A percentile compares a stretch with the other conserved stretches of the same genome.
These are phyloP conservation scores for Parathielavia appendiculata DNA, from an alignment of 495 filamentous ascomycete genomes.

Conservation along the genomic window DNA sequence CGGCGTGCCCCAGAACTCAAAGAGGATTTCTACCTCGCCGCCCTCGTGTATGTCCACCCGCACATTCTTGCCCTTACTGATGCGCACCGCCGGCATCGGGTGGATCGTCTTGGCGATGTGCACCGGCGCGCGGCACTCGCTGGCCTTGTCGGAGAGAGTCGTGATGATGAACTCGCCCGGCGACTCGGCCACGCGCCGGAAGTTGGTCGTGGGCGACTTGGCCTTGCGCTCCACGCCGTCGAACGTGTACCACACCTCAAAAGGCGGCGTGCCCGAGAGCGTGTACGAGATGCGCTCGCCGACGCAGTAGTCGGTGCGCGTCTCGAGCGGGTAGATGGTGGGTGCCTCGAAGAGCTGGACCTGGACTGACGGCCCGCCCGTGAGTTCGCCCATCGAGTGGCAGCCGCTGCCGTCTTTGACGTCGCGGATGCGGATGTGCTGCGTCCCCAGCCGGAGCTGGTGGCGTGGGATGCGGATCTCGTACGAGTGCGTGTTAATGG, in stretches of 20 bases:
- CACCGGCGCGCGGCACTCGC: constrained; percentile 73
- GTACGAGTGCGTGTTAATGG: constrained; percentile 66
- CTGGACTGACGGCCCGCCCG: constrained; percentile 64
- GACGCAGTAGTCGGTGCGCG: constrained; percentile 86
- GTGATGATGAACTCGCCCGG: constrained; percentile 86
- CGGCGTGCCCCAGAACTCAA: constrained; percentile 90
- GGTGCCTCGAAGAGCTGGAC: constrained; percentile 89
- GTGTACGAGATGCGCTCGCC: constrained; percentile 89
- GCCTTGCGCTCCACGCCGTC: constrained; percentile 72
- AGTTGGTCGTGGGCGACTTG: constrained; percentile 66
- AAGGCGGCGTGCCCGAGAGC: constrained; percentile 80
- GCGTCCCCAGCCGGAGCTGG: constrained; percentile 75
- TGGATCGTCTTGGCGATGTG: constrained; percentile 77
- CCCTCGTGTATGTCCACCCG: constrained; percentile 95
- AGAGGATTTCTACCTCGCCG: constrained; percentile 82
- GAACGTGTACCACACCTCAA: constrained; percentile 89
- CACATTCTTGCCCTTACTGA: constrained; percentile 71
- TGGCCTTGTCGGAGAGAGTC: constrained; percentile 73
- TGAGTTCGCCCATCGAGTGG: constrained; percentile 55
- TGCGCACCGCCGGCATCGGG: constrained; percentile 81
- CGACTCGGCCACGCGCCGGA: constrained; percentile 84
- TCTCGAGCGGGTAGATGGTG: constrained; percentile 77
- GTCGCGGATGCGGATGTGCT: constrained; percentile 79
- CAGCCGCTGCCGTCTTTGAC: constrained; percentile 84
- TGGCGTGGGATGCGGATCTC: constrained; percentile 78